Evolutionary conservation across 441 rosid species (phyloP).

Genomic region (Erodium trifolium): DNA sequence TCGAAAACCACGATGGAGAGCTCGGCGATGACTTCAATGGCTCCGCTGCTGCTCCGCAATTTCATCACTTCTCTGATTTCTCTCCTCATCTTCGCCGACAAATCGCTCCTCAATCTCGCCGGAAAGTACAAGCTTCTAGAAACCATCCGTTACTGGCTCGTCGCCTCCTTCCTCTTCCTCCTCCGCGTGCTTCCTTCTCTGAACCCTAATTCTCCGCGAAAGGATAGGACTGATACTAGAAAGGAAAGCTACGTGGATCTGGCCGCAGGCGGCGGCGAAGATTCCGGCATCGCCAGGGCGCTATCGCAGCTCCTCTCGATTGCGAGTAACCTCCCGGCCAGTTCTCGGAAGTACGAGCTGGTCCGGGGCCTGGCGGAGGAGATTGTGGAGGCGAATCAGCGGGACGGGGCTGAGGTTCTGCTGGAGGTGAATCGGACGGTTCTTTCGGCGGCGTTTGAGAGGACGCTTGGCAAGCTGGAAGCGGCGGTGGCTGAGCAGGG

Average conservation of each 20-base stretch:
- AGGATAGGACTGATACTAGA: conserved; percentile 10
- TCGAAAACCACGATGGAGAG: conserved; percentile 24
- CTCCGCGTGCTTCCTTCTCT: conserved; percentile 43
- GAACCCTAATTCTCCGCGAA: conserved; percentile 17
- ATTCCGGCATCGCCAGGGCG: conserved; percentile 58
- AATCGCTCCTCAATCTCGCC: conserved; percentile 38
- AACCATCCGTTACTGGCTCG: conserved; percentile 35
- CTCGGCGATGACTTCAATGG: conserved; percentile 29
- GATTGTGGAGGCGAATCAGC: conserved; percentile 56
- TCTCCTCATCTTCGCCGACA: conserved; percentile 47
- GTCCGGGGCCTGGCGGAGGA: conserved; percentile 67
- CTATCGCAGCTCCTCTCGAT: conserved; percentile 51
- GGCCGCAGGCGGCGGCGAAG: conserved; percentile 19
- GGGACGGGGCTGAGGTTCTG: conserved; percentile 34
- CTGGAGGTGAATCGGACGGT: conserved; percentile 46
- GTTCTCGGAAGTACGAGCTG: conserved; percentile 63
- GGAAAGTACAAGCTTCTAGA: conserved; percentile 39
- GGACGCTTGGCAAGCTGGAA: conserved; percentile 51
- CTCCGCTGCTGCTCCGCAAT: conserved; percentile 51
- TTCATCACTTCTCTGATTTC: conserved; percentile 26
- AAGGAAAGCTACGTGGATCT: conserved; percentile 15
- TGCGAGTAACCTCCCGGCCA: conserved; percentile 57
- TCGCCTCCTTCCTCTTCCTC: conserved; percentile 49
- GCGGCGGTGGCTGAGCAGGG: conserved; percentile 16
- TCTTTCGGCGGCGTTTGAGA: conserved; percentile 55